Evolutionary conservation across 1,139 yeast genomes (phyloP), one percentile per base, ranked within the genome.

Genomic region (Blastobotrys elegans): DNA sequence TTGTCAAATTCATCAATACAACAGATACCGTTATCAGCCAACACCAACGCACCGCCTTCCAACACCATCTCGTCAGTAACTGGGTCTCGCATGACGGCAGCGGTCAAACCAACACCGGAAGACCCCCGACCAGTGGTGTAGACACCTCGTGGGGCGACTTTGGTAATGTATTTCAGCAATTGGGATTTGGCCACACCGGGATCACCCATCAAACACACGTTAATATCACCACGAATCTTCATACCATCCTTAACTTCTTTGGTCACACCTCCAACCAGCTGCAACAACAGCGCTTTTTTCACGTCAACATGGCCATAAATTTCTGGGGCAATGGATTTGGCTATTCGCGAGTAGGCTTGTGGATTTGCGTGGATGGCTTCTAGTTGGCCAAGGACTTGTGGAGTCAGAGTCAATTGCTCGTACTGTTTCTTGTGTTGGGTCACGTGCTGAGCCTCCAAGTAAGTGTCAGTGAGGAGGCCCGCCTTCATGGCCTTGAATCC

Each of bases 121-220:
- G 97, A 89, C 65, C 99, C 99, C 63, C 96, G 80, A 71, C 99
- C 99, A 1, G 98, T 94, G 7, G 99, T 94, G 68, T 94, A 94
- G 35, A 94, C 95, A 43, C 96, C 95, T 64, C 98, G 78, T 26
- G 99, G 98, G 0, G 98, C 95, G 44, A 94, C 87, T 60, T 90
- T 89, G 49, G 90, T 77, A 54, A 94, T 87, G 31, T 95, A 87
- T 66, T 92, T 92, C 54, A 94, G 74, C 60, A 94, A 74, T 74
- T 94, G 99, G 1, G 98, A 92, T 68, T 94, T 94, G 60, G 99
- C 99, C 49, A 94, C 98, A 75, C 98, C 98, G 34, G 99, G 99
- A 26, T 94, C 99, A 58, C 99, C 99, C 97, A 94, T 92, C 49
- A 94, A 76, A 71, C 97, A 86, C 47, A 94, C 81, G 64, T 94